Percentiles rank a stretch among this genome's conserved stretches.
Conservation (phyloP, 257 asterid genomes). For the Fraxinus cuspidata region DNA sequence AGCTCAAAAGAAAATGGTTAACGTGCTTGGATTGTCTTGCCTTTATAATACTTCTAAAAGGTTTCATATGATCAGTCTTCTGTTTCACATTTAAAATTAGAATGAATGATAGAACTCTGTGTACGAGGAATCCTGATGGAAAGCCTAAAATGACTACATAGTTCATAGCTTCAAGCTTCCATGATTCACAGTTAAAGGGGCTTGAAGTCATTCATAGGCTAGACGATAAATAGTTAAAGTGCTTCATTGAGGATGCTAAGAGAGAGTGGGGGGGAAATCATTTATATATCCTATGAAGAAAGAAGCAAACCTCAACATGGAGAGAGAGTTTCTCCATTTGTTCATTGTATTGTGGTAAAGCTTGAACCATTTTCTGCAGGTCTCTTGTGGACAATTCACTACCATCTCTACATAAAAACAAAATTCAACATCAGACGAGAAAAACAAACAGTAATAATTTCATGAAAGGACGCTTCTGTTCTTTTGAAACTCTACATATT, state of each 20-base stretch:
- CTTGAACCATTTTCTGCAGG: constrained; percentile 96
- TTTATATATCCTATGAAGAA: constrained; percentile 22
- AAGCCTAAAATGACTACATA: background rate
- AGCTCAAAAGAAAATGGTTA: constrained; percentile 2
- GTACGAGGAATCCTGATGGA: constrained; percentile 1
- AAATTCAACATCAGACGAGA: constrained; percentile 24
- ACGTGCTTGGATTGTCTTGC: constrained; percentile 7
- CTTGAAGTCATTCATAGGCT: constrained; percentile 14
- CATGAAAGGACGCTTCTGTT: background rate
- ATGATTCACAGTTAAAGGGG: background rate
- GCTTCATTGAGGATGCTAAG: constrained; percentile 9
- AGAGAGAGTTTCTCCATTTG: constrained; percentile 88
- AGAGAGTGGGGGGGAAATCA: constrained; percentile 12
- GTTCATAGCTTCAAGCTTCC: background rate
- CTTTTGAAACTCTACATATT: background rate
- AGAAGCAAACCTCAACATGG: constrained; percentile 81
- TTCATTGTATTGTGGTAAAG: constrained; percentile 91
- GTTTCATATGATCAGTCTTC: constrained; percentile 14
- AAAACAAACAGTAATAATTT: constrained; percentile 3
- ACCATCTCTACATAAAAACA: constrained; percentile 68
- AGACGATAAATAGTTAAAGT: constrained; percentile 14
- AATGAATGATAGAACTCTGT: background rate
- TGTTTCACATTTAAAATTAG: background rate
- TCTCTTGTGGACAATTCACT: constrained; percentile 90
- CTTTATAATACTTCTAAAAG: constrained; percentile 7